Base-by-base conservation (phyloP, 192 early-diverging fungal species). In the Coemansia sp. region DNA sequence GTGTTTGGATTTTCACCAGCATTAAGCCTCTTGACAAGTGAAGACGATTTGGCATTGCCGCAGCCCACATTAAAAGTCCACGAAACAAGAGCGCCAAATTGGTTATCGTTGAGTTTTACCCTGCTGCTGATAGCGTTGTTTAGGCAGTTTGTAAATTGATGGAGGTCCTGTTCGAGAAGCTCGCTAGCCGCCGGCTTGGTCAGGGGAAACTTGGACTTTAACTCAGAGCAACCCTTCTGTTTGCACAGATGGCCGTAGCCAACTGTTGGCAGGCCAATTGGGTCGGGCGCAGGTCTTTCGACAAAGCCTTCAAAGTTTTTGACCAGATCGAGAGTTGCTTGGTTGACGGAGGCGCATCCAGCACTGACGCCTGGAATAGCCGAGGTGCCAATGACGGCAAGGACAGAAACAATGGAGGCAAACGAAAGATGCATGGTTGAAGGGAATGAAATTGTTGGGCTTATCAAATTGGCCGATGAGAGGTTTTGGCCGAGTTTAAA, bases 1-100 rank as follows among this genome's bases (percentile, higher is more conserved):
- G 60, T 50, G 42, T 55, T 55, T 4, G 51, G 42, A 12, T 64
- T 6, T n/a, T 69, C 62, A 14, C 57, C 58, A 22, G 7, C 21
- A 14, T 65, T 73, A 7, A 76, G 42, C 11, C 68, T 43, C 32
- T 6, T 33, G 44, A 66, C 43, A 7, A 76, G 56, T 7, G 48
- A 21, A 4, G 73, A 76, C 12, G 11, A 25, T 21, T 32, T 31
- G 27, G 33, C 55, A 8, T 48, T 47, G 29, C 45, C 45, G 44
- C 73, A 76, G 1, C 71, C 71, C 14, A 61, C 30, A 21, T 59
- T 73, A 31, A 73, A 73, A 1, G 64, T 42, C 62, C 65, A 76
- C 7, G 68, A 71, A 16, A 42, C 54, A 7, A 76, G 48, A 3
- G 73, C 67, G 16, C 47, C 71, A 46, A 46, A 65, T 54, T 76